Evolutionary conservation across 495 filamentous ascomycete genomes (phyloP).

Genomic region (Podospora appendiculata): DNA sequence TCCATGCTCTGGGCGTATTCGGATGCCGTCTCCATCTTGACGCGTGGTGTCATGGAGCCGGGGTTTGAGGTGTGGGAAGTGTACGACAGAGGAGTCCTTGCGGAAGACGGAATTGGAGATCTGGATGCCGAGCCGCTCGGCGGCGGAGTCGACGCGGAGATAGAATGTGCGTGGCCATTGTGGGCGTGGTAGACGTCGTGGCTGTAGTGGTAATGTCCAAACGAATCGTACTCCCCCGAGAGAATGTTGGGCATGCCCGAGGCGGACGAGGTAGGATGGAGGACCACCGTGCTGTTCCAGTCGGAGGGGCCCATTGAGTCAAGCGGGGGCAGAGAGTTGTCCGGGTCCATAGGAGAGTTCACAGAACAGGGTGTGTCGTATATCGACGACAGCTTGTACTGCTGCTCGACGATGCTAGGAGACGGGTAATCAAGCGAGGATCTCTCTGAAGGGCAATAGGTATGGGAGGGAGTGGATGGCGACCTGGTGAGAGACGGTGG

Average conservation of each 20-base stretch:
- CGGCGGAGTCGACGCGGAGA: slow-evolving; percentile 34
- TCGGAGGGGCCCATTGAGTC: slow-evolving; percentile 36
- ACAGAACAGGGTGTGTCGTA: slow-evolving; percentile 36
- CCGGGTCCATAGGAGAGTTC: slow-evolving; percentile 30
- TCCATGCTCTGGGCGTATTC: slow-evolving; percentile 35
- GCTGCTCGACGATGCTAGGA: slow-evolving; percentile 34
- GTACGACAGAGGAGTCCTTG: slow-evolving; percentile 26
- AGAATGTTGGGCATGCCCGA: slow-evolving; percentile 40
- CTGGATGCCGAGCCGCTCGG: slow-evolving; percentile 32
- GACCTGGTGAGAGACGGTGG: slow-evolving; percentile 42
- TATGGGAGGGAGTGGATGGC: slow-evolving; percentile 37
- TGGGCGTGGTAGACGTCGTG: slow-evolving; percentile 43
- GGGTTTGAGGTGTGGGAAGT: slow-evolving; percentile 25
- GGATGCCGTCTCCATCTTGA: slow-evolving; percentile 42
- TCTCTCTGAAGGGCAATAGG: slow-evolving; percentile 38
- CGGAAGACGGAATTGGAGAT: slow-evolving; percentile 30
- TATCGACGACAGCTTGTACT: slow-evolving; percentile 38
- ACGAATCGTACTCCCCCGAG: slow-evolving; percentile 45
- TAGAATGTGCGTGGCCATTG: slow-evolving; percentile 35
- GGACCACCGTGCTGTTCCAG: slow-evolving; percentile 29
- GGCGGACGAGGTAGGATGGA: slow-evolving; percentile 31
- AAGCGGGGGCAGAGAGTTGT: slow-evolving; percentile 32
- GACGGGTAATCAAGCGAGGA: slow-evolving; percentile 40
- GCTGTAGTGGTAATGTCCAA: slow-evolving; percentile 38
- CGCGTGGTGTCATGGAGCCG: slow-evolving; percentile 31